A percentile compares a stretch with the other conserved stretches of the same genome.
Conservation (phyloP, 768 basidiomycete species). For the Lactarius hengduanensis region DNA sequence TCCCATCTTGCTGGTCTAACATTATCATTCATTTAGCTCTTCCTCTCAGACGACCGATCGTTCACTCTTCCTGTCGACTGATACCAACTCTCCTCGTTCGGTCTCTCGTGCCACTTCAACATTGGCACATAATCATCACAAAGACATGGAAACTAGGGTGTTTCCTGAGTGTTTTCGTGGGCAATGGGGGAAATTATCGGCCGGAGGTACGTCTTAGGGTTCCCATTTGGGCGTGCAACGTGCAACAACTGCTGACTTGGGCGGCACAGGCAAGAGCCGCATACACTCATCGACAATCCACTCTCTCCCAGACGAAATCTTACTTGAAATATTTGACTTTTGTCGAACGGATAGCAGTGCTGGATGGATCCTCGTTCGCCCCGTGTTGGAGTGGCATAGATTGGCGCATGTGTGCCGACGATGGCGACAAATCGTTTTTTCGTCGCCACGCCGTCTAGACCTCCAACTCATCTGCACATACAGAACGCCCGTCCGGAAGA, state of each 20-base stretch:
- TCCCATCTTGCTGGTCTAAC: neutral
- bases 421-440: slow-evolving; percentile 7
- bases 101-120: neutral
- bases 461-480: slow-evolving; percentile 5
- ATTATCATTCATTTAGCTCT: neutral
- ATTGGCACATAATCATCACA: neutral
- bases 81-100: neutral
- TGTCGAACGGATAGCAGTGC: neutral
- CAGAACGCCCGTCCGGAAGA: slow-evolving; percentile 5
- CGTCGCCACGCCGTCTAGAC: slow-evolving; percentile 3
- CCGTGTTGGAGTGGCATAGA: neutral
- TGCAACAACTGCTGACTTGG: neutral
- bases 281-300: neutral
- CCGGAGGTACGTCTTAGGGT: slow-evolving; percentile 1
- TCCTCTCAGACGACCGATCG: neutral
- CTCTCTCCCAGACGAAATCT: neutral
- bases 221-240: neutral
- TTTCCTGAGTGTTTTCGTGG: neutral
- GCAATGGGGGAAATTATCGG: neutral
- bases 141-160: neutral
- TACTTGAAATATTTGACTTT: neutral
- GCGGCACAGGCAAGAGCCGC: neutral
- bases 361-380: neutral
- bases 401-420: slow-evolving; percentile 3
- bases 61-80: neutral